These are phyloP conservation scores for Blastocystis sp. DNA, from an alignment of 352 stramenopile genomes.

Conservation along the genomic window DNA sequence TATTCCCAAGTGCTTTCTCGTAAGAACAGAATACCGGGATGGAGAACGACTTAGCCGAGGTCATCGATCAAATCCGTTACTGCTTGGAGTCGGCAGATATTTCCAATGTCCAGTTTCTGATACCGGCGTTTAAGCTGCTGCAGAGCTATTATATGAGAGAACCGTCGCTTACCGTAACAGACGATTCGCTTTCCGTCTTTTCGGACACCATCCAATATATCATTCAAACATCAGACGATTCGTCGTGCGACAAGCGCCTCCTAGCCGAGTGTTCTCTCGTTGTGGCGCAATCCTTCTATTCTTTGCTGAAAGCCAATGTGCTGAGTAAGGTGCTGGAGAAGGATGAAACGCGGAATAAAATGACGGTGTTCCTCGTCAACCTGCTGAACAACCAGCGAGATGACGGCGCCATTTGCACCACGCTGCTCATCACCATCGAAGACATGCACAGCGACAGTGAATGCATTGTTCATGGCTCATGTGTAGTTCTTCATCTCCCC, in stretches of 20 bases:
- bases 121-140: conserved; percentile 48
- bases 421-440: conserved; percentile 7
- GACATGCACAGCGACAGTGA: neutral
- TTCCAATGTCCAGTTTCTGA: conserved; percentile 45
- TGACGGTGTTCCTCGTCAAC: neutral
- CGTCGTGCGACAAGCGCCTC: neutral
- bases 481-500: conserved; percentile 29
- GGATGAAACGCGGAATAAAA: neutral
- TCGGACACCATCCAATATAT: conserved; percentile 50
- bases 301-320: neutral
- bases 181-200: conserved; percentile 4
- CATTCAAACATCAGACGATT: neutral
- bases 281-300: conserved; percentile 5
- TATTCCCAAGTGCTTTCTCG: neutral
- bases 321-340: neutral
- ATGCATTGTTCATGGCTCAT: neutral
- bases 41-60: neutral
- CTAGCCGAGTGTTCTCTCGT: conserved; percentile 10
- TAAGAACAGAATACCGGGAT: neutral
- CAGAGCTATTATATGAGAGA: conserved; percentile 7
- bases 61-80: conserved; percentile 47
- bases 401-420: conserved; percentile 6
- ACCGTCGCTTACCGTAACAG: neutral
- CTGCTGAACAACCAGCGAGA: neutral
- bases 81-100: conserved; percentile 4